These are phyloP conservation scores for Drechslerella coelobrocha DNA, from an alignment of 2,329 filamentous ascomycete species.

Conservation along the genomic window DNA sequence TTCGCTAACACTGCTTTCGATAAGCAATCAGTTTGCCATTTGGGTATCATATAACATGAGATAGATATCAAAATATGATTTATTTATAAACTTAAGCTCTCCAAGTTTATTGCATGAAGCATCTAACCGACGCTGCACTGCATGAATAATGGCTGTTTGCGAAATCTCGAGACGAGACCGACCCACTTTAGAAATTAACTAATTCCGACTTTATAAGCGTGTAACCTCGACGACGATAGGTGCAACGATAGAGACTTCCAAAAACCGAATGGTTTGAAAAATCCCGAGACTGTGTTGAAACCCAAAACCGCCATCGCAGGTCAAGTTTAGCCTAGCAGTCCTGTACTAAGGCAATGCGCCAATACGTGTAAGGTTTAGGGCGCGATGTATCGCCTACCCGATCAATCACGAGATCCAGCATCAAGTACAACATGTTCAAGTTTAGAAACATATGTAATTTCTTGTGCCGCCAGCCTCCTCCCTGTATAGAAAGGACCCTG, in stretches of 20 bases:
- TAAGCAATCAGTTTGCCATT: constrained; percentile 5
- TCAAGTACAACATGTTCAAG: constrained; percentile 5
- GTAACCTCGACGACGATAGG: constrained; percentile 5
- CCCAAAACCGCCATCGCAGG: no score
- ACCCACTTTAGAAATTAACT: background rate
- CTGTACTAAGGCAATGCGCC: no score
- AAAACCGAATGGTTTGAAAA: background rate
- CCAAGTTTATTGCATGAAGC: background rate
- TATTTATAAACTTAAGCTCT: constrained; percentile 1
- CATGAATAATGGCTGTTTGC: background rate
- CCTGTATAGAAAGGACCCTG: constrained; percentile 21
- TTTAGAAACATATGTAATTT: constrained; percentile 16
- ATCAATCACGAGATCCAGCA: background rate
- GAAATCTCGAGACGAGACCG: constrained; percentile 5
- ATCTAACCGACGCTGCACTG: background rate
- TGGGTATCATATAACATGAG: background rate
- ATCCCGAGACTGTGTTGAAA: no score
- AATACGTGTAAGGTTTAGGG: no score
- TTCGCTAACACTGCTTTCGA: constrained; percentile 4
- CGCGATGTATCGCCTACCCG: background rate
- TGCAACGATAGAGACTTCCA: background rate
- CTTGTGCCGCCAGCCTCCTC: background rate
- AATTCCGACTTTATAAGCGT: background rate
- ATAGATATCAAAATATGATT: background rate
- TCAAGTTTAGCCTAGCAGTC: no score